Conservation (phyloP, 1,139 yeast species). For the Lodderomyces jiufengensis region DNA sequence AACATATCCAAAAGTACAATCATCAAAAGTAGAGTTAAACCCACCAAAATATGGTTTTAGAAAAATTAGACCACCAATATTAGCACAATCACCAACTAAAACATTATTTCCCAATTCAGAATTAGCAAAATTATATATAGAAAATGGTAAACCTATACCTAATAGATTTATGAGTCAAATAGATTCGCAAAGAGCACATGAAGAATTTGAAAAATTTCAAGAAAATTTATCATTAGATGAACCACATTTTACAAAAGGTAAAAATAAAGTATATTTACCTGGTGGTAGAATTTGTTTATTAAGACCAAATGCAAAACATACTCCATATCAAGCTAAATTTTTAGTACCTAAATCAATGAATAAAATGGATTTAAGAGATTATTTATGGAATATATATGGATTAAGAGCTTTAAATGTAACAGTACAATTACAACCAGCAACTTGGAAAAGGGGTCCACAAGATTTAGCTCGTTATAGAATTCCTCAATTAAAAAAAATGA, state of each 20-base stretch:
- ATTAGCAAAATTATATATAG: conserved; percentile 32
- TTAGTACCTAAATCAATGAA: conserved; percentile 89
- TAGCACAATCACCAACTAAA: conserved; percentile 39
- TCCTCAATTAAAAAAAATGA: conserved; percentile 89
- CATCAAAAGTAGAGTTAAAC: conserved; percentile 36
- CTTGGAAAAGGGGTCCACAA: conserved; percentile 56
- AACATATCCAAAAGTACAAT: conserved; percentile 40
- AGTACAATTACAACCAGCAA: conserved; percentile 77
- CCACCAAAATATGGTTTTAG: conserved; percentile 40
- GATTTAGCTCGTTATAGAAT: conserved; percentile 71
- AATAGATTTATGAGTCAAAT: conserved; percentile 25
- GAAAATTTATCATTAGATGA: conserved; percentile 58
- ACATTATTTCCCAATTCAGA: conserved; percentile 41
- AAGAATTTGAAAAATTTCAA: conserved; percentile 43
- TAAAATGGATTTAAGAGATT: conserved; percentile 87
- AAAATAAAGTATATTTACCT: conserved; percentile 71
- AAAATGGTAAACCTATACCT: conserved; percentile 43
- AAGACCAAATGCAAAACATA: conserved; percentile 88
- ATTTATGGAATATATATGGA: conserved; percentile 82
- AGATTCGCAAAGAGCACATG: conserved; percentile 33
- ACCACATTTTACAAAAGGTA: conserved; percentile 83
- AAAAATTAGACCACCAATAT: conserved; percentile 36
- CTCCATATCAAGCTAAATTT: conserved; percentile 94
- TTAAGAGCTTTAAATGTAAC: conserved; percentile 84
- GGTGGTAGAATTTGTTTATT: conserved; percentile 74